phyloP scores from a whole-genome alignment of 2,329 filamentous ascomycete genomes.

The Hyphodiscus sp. region DNA sequence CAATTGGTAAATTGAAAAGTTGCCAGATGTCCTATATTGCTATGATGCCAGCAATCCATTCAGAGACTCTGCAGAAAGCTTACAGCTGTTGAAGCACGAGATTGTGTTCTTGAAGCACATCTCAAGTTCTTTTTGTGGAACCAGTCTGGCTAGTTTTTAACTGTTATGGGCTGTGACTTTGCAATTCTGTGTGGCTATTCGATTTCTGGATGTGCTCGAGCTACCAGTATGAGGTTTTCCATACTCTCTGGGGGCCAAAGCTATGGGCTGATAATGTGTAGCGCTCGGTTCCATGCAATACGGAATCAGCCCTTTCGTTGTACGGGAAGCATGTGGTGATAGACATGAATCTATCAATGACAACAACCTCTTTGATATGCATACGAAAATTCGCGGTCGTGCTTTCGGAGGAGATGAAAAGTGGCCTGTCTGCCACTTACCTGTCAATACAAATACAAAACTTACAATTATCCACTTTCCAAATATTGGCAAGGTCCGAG shows the following conservation, averaged over 20 bases:
- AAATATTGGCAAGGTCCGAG: too few relatives aligned
- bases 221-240: constrained; percentile 19
- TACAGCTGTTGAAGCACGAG: constrained; percentile 16
- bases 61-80: constrained; percentile 8
- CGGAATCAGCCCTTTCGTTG: constrained; percentile 39
- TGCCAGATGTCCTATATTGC: constrained; percentile 9
- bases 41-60: constrained; percentile 11
- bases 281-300: constrained; percentile 39
- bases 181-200: constrained; percentile 41
- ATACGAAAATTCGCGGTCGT: constrained; percentile 41
- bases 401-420: constrained; percentile 22
- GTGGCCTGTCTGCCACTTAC: too few relatives aligned
- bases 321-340: constrained; percentile 39
- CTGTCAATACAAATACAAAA: too few relatives aligned
- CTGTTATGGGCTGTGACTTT: constrained; percentile 34
- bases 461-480: too few relatives aligned
- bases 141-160: constrained; percentile 36
- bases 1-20: constrained; percentile 11
- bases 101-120: constrained; percentile 38
- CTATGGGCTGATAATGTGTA: too few relatives aligned
- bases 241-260: too few relatives aligned
- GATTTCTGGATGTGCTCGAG: constrained; percentile 41
- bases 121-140: constrained; percentile 40
- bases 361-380: constrained; percentile 40
- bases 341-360: constrained; percentile 38